Base-by-base conservation (phyloP, 1,139 yeast genomes). In the Kluyveromyces marxianus region DNA sequence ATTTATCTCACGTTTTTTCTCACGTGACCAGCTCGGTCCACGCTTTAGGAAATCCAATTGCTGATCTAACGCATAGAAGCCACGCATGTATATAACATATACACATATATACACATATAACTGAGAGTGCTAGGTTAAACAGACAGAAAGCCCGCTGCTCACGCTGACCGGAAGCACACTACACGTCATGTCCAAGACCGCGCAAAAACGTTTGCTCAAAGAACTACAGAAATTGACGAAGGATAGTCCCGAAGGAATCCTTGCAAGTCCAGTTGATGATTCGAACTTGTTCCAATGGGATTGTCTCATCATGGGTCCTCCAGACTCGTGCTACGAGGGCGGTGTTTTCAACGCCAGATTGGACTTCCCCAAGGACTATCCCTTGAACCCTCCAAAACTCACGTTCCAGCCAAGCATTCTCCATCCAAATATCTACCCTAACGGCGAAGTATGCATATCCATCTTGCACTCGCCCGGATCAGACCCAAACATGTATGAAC, bases 401-500 rank as follows among this genome's bases (percentile, higher is more conserved):
- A 80, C 76, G 56, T 92, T 92, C 65, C 83, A 81, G 24, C 90
- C 96, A 25, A 84, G 95, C 3, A 75, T 92, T 46, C 74, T 86
- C 52, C 98, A 92, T 65, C 98, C 98, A 24, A 92, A 92, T 66
- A 80, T 92, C 47, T 92, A 90, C 63, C 80, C 87, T 46, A 95
- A 90, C 63, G 98, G 98, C 2, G 88, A 87, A 28, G 98, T 92
- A 5, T 92, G 98, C 66, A 92, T 92, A 46, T 88, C 96, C 26
- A 92, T 92, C 50, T 72, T 92, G 53, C 98, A 92, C 63, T 81
- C 96, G 2, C 96, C 97, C 0, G 98, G 98, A 8, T 96, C 90
- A 58, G 98, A 92, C 65, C 97, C 98, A 27, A 81, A 89, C 65
- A 90, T 84, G 74, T 92, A 92, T 67, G 98, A 92, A 65, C 68